Percentiles rank a stretch among this genome's conserved stretches.
These are phyloP conservation scores for Vicia villosa DNA, from an alignment of 306 rosid species.

Conservation along the genomic window DNA sequence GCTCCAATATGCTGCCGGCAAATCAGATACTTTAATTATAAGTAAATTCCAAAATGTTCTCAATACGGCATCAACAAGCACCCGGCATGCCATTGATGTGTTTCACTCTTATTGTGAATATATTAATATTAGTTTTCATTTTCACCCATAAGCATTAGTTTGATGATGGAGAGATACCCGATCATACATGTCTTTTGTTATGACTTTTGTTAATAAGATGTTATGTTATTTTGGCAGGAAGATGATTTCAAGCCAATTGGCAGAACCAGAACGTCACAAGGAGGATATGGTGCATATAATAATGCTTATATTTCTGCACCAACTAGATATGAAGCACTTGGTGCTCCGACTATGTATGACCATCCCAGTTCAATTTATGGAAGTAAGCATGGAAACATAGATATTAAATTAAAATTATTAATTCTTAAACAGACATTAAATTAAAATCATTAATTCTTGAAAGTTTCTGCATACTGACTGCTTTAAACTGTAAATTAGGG, in stretches of 20 bases:
- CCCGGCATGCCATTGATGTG: not conserved
- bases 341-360: conserved; percentile 94
- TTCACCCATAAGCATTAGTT: conserved; percentile 2
- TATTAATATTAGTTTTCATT: conserved; percentile 8
- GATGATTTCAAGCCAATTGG: conserved; percentile 84
- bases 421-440: not conserved
- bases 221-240: conserved; percentile 63
- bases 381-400: conserved; percentile 57
- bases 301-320: conserved; percentile 92
- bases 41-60: not conserved
- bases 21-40: not conserved
- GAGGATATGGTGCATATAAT: conserved; percentile 96
- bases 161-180: not conserved
- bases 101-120: not conserved
- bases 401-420: conserved; percentile 23
- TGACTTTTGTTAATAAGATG: conserved; percentile 14
- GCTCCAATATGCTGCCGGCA: not conserved
- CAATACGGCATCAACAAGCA: not conserved
- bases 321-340: conserved; percentile 96
- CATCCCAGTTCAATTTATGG: conserved; percentile 83
- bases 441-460: conserved; percentile 27
- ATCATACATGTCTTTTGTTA: not conserved
- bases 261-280: conserved; percentile 71
- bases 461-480: conserved; percentile 25
- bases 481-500: conserved; percentile 52